Evolutionary conservation across 805 yeast species (phyloP).

Genomic region (Brettanomyces custersianus): DNA sequence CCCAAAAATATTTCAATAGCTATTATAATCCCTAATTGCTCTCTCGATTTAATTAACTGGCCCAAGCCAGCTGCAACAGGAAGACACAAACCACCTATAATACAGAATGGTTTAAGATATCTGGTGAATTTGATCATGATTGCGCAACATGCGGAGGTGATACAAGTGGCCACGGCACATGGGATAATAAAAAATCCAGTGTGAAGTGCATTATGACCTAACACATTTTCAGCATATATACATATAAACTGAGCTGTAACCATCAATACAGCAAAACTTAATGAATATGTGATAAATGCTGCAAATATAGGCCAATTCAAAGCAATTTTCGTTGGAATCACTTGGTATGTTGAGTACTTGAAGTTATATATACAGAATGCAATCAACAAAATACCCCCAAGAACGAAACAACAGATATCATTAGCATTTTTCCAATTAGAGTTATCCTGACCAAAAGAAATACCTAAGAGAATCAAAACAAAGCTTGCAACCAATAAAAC

Average conservation of each 20-base stretch:
- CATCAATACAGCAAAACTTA: background rate
- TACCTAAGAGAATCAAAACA: conserved; percentile 39
- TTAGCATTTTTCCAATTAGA: conserved; percentile 47
- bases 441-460: conserved; percentile 47
- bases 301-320: background rate
- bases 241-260: conserved; percentile 2
- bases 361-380: conserved; percentile 34
- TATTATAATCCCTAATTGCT: conserved; percentile 28
- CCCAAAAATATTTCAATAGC: conserved; percentile 41
- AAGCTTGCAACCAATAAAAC: conserved; percentile 32
- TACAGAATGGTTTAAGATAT: conserved; percentile 32
- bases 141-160: conserved; percentile 19
- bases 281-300: background rate
- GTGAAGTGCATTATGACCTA: conserved; percentile 2
- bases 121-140: conserved; percentile 29
- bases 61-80: conserved; percentile 32
- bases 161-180: background rate
- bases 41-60: conserved; percentile 29
- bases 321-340: conserved; percentile 34
- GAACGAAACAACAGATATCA: conserved; percentile 36
- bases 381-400: conserved; percentile 33
- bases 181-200: conserved; percentile 3
- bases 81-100: conserved; percentile 28
- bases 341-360: conserved; percentile 33
- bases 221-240: conserved; percentile 1